Evolutionary conservation across 352 stramenopile species (phyloP).

Genomic region (Globisporangium recalcitrans): DNA sequence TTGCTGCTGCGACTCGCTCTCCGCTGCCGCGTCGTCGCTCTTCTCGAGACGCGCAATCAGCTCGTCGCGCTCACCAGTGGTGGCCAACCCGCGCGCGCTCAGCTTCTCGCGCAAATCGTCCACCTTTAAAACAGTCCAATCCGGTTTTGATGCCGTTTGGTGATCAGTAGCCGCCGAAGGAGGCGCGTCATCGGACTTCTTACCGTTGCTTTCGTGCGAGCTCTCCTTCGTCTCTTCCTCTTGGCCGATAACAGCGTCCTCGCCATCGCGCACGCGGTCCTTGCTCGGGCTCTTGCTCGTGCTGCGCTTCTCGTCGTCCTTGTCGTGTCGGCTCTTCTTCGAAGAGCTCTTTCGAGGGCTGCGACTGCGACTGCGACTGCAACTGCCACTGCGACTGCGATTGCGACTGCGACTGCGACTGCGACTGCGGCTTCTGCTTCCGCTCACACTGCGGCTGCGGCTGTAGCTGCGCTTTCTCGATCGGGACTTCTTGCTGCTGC

Average conservation of each 20-base stretch:
- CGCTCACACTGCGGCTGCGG: conserved; percentile 29
- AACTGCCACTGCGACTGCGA: conserved; percentile 28
- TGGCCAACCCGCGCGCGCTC: conserved; percentile 15
- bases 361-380: conserved; percentile 32
- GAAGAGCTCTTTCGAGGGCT: conserved; percentile 20
- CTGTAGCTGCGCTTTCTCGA: conserved; percentile 18
- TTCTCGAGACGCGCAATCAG: conserved; percentile 12
- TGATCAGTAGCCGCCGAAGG: conserved; percentile 11
- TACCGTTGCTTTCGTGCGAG: conserved; percentile 19
- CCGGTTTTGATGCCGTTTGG: conserved; percentile 13
- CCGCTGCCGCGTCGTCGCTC: neutral
- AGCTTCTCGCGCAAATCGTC: conserved; percentile 22
- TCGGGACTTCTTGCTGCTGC: conserved; percentile 23
- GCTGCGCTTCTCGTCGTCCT: conserved; percentile 20
- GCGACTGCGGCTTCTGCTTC: conserved; percentile 22
- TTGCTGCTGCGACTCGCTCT: neutral
- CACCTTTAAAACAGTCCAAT: conserved; percentile 23
- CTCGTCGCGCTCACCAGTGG: conserved; percentile 16
- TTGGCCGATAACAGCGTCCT: conserved; percentile 4
- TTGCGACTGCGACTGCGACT: conserved; percentile 29
- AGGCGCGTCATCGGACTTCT: conserved; percentile 19
- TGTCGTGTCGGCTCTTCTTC: conserved; percentile 11
- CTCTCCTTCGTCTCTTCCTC: conserved; percentile 17
- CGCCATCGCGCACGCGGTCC: conserved; percentile 1
- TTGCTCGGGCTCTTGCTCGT: conserved; percentile 14